These are phyloP conservation scores for Babesia gibsoni DNA, from an alignment of 169 alveolate genomes.

Conservation along the genomic window DNA sequence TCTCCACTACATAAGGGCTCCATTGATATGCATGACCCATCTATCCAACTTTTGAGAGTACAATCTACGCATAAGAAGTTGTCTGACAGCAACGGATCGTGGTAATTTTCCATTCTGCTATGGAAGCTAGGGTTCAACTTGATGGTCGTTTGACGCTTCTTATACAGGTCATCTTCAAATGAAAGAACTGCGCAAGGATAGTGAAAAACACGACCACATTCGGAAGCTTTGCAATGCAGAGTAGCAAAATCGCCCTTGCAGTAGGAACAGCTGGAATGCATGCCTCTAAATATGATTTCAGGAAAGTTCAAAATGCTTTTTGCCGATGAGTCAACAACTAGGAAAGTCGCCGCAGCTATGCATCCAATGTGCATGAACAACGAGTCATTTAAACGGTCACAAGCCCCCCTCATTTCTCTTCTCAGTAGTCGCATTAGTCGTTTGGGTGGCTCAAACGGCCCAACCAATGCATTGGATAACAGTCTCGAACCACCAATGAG, in stretches of 20 bases:
- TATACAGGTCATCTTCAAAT: constrained; percentile 25
- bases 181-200: constrained; percentile 34
- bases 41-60: constrained; percentile 7
- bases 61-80: constrained; percentile 42
- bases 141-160: constrained; percentile 9
- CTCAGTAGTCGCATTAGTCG: neutral
- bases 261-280: constrained; percentile 24
- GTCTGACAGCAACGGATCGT: constrained; percentile 33
- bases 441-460: constrained; percentile 18
- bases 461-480: constrained; percentile 20
- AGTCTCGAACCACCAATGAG: constrained; percentile 26
- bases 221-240: constrained; percentile 9
- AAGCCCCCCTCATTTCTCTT: constrained; percentile 14
- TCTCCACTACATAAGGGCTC: constrained; percentile 21
- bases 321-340: constrained; percentile 4
- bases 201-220: constrained; percentile 28
- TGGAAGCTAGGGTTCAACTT: neutral
- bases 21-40: neutral
- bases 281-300: constrained; percentile 20
- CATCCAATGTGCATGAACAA: constrained; percentile 41
- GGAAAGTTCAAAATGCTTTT: constrained; percentile 19
- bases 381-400: constrained; percentile 14
- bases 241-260: constrained; percentile 47
- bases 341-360: constrained; percentile 8
- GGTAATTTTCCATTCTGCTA: neutral